These are phyloP conservation scores for Xerocomus spinulosus DNA, from an alignment of 768 basidiomycete species.

Conservation along the genomic window DNA sequence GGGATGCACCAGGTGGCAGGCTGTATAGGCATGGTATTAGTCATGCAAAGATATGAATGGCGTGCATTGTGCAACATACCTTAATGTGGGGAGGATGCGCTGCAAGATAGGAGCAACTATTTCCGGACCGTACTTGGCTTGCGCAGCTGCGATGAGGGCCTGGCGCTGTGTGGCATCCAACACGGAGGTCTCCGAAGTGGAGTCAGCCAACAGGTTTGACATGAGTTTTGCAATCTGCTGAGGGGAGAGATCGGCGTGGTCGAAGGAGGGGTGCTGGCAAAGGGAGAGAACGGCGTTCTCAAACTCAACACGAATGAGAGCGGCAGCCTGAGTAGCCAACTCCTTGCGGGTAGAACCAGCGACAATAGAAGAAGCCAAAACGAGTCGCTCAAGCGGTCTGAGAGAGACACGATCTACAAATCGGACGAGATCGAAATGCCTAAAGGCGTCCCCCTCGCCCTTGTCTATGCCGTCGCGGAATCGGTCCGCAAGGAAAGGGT, in stretches of 20 bases:
- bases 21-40: slow-evolving; percentile 36
- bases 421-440: slow-evolving; percentile 77
- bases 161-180: slow-evolving; percentile 72
- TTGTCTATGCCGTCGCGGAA: slow-evolving; percentile 89
- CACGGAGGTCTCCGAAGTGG: slow-evolving; percentile 62
- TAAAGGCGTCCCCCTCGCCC: slow-evolving; percentile 79
- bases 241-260: slow-evolving; percentile 72
- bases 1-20: slow-evolving; percentile 58
- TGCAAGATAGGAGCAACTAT: slow-evolving; percentile 69
- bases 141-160: slow-evolving; percentile 67
- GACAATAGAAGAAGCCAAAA: slow-evolving; percentile 71
- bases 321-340: slow-evolving; percentile 53
- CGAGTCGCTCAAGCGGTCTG: slow-evolving; percentile 71
- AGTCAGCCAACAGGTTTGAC: slow-evolving; percentile 72
- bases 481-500: slow-evolving; percentile 85
- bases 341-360: slow-evolving; percentile 58
- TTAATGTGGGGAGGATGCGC: slow-evolving; percentile 68
- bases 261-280: slow-evolving; percentile 77
- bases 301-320: slow-evolving; percentile 71
- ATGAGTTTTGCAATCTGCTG: slow-evolving; percentile 75
- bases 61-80: slow-evolving; percentile 40
- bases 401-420: slow-evolving; percentile 81
- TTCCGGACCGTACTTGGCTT: slow-evolving; percentile 78
- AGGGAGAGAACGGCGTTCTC: slow-evolving; percentile 73
- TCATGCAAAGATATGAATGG: slow-evolving; percentile 10